Percentiles rank a stretch among this genome's conserved stretches.
Evolutionary conservation across 2,329 filamentous ascomycete species (phyloP).

Genomic region (Hyphodiscus sp.): DNA sequence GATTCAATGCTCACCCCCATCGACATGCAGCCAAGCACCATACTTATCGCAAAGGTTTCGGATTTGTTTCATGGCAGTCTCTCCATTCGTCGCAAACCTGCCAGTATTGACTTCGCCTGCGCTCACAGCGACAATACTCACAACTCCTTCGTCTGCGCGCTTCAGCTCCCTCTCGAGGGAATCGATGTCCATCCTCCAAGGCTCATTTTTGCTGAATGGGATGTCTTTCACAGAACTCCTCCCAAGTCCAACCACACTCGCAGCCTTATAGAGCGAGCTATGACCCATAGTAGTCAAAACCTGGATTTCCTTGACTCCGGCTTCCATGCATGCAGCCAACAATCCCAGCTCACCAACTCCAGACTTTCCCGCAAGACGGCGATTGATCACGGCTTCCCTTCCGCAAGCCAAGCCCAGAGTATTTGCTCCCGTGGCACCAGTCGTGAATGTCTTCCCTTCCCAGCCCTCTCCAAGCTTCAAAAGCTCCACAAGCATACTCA

Average conservation of each 20-base stretch:
- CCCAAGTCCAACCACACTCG: conserved; percentile 74
- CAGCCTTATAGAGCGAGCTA: conserved; percentile 78
- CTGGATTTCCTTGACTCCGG: conserved; percentile 62
- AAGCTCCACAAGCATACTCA: conserved; percentile 63
- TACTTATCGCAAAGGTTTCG: conserved; percentile 66
- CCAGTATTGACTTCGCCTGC: conserved; percentile 90
- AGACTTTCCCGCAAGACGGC: conserved; percentile 28
- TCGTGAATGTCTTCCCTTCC: conserved; percentile 75
- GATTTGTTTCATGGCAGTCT: conserved; percentile 43
- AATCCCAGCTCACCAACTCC: conserved; percentile 66
- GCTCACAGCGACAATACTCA: conserved; percentile 74
- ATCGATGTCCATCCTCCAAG: conserved; percentile 65
- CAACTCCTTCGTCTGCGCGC: conserved; percentile 41
- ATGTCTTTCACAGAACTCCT: conserved; percentile 60
- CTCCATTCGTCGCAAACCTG: conserved; percentile 58
- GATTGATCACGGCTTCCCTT: conserved; percentile 56
- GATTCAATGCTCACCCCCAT: conserved; percentile 50
- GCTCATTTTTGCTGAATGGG: conserved; percentile 41
- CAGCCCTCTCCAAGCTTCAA: conserved; percentile 53
- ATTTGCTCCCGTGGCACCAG: conserved; percentile 63
- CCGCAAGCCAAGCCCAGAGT: conserved; percentile 62
- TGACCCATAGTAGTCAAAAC: conserved; percentile 78
- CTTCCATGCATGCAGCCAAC: conserved; percentile 54
- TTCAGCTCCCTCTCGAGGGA: conserved; percentile 55
- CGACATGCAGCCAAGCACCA: conserved; percentile 81